These are phyloP conservation scores for Microbotryomycetes sp. DNA, from an alignment of 1,284 basidiomycete species.

Conservation along the genomic window DNA sequence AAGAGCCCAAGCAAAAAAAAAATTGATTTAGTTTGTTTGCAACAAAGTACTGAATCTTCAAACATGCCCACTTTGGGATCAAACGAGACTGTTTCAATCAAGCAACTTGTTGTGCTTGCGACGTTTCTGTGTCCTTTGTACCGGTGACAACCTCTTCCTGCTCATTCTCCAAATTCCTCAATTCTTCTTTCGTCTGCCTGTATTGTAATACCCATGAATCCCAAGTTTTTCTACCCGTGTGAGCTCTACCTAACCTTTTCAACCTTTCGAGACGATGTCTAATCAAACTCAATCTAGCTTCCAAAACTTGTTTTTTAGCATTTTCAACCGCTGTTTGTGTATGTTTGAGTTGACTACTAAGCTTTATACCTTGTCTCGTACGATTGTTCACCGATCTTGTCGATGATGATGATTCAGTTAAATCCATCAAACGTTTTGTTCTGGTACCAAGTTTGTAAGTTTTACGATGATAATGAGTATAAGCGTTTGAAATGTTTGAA, in stretches of 20 bases:
- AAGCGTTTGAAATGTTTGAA: conserved; percentile 11
- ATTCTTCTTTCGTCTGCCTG: too few relatives aligned
- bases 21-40: too few relatives aligned
- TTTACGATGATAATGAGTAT: not conserved
- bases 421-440: not conserved
- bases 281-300: conserved; percentile 10
- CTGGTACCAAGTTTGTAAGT: not conserved
- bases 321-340: conserved; percentile 1
- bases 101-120: too few relatives aligned
- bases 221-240: not conserved
- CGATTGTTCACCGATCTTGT: not conserved
- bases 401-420: not conserved
- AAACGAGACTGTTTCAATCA: too few relatives aligned
- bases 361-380: not conserved
- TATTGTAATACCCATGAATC: not conserved
- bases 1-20: too few relatives aligned
- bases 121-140: too few relatives aligned
- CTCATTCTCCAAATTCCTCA: too few relatives aligned
- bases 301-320: conserved; percentile 10
- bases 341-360: not conserved
- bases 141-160: too few relatives aligned
- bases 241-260: conserved; percentile 10
- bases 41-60: too few relatives aligned
- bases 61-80: too few relatives aligned
- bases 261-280: conserved; percentile 18